Base-by-base conservation (phyloP, 1,284 basidiomycete species). In the Puccinia hordei region DNA sequence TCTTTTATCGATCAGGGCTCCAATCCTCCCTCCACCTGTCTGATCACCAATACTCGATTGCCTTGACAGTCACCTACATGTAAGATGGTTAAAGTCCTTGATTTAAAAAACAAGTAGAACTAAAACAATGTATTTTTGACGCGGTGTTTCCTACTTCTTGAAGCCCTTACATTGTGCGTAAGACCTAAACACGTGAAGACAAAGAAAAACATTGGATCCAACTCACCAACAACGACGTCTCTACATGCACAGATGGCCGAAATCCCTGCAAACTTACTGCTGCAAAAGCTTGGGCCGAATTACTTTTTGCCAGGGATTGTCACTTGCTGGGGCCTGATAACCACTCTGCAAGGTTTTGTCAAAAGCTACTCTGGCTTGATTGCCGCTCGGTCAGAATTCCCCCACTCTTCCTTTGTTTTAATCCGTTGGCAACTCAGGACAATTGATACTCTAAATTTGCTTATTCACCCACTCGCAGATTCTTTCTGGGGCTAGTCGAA, bases 261-360 rank as follows among this genome's bases (percentile, higher is more conserved):
- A 78, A 69, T 83, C 1, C 82, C 83, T 22, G 81, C 82, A 55
- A 83, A 83, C 81, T 73, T 82, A 53, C 49, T 83, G 41, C 73
- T 83, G 13, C 76, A 82, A 24, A 80, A 81, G 30, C 57, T 80
- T 22, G 74, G 83, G 19, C 82, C 83, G 17, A 75, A 79, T 51
- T 80, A 83, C 57, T 83, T 81, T 66, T 69, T 83, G 19, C 83
- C 83, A 4, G 63, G 81, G 12, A 74, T 83, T 73, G 82, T 83
- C 74, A 81, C 83, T 38, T 61, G 81, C n/a, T 83, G 83, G 83
- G 83, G 83, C 9, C 59, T 81, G 41, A 68, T 83, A n/a, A 80
- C 81, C 13, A 82, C 82, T 9, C n/a, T 61, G 0, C 77, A 80
- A 73, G 77, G 77, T 5, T 73, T 80, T 63, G 51, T 80, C 38